Evolutionary conservation across 2,329 filamentous ascomycete genomes (phyloP).

Genomic region (Aspergillus ochraceus): DNA sequence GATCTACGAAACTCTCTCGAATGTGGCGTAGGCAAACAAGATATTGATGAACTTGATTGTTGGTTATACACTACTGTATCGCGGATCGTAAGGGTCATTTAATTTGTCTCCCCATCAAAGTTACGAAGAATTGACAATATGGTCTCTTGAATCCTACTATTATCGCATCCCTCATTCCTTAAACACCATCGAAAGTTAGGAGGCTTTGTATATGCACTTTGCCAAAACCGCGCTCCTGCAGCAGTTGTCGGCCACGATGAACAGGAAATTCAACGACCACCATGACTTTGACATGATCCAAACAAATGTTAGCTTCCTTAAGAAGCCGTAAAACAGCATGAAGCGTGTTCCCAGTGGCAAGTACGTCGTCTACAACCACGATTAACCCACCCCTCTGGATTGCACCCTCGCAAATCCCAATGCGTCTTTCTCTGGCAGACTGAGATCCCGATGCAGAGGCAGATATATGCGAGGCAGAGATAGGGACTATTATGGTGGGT

Average conservation of each 20-base stretch:
- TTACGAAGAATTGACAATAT: too few species aligned
- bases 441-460: conserved; percentile 27
- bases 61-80: too few species aligned
- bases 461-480: conserved; percentile 54
- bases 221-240: conserved; percentile 53
- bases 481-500: conserved; percentile 37
- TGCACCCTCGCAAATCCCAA: conserved; percentile 25
- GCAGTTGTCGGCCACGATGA: conserved; percentile 52
- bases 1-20: too few species aligned
- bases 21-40: too few species aligned
- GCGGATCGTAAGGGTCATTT: too few species aligned
- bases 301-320: conserved; percentile 41
- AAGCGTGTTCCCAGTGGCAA: conserved; percentile 58
- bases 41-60: too few species aligned
- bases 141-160: too few species aligned
- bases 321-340: conserved; percentile 55
- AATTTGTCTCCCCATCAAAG: too few species aligned
- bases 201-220: conserved; percentile 53
- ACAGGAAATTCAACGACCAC: conserved; percentile 59
- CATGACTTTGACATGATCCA: conserved; percentile 49
- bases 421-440: too few species aligned
- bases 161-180: too few species aligned
- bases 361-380: conserved; percentile 62
- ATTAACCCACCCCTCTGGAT: conserved; percentile 45
- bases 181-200: conserved; percentile 49